Evolutionary conservation across 495 filamentous ascomycete genomes (phyloP).

Genomic region (Penicillium simplicissimum): DNA sequence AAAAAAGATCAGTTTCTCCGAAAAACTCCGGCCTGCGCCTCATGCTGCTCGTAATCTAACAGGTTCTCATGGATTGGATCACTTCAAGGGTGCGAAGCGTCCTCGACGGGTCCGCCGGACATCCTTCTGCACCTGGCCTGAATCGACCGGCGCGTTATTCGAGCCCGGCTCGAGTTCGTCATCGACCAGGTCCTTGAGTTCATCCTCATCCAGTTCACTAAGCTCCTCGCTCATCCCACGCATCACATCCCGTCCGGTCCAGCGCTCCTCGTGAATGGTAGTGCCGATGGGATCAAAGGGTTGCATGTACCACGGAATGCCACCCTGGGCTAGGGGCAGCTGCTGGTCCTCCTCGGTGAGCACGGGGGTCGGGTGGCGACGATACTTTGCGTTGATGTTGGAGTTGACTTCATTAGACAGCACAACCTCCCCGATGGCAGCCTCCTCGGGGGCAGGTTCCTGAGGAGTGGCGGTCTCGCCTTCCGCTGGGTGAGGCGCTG

Average conservation of each 20-base stretch:
- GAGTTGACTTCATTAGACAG: slow-evolving; percentile 14
- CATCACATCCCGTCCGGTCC: slow-evolving; percentile 73
- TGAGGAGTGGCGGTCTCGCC: not conserved
- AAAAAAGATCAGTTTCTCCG: slow-evolving; percentile 4
- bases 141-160: slow-evolving; percentile 11
- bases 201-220: slow-evolving; percentile 85
- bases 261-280: slow-evolving; percentile 71
- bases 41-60: slow-evolving; percentile 13
- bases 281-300: slow-evolving; percentile 79
- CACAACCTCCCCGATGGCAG: slow-evolving; percentile 17
- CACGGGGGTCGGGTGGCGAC: slow-evolving; percentile 28
- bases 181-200: slow-evolving; percentile 65
- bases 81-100: slow-evolving; percentile 30
- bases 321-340: slow-evolving; percentile 65
- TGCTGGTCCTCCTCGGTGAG: slow-evolving; percentile 48
- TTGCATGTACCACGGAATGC: slow-evolving; percentile 86
- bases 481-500: slow-evolving; percentile 7
- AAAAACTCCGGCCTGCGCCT: slow-evolving; percentile 22
- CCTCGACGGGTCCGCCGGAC: slow-evolving; percentile 43
- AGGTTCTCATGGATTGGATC: slow-evolving; percentile 13
- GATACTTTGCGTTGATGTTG: slow-evolving; percentile 13
- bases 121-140: slow-evolving; percentile 22
- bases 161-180: slow-evolving; percentile 37
- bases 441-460: slow-evolving; percentile 6
- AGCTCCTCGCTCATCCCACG: slow-evolving; percentile 82